Evolutionary conservation across 2,329 filamentous ascomycete species (phyloP), one percentile per base, ranked within the genome.

Genomic region (Colletotrichum scovillei): DNA sequence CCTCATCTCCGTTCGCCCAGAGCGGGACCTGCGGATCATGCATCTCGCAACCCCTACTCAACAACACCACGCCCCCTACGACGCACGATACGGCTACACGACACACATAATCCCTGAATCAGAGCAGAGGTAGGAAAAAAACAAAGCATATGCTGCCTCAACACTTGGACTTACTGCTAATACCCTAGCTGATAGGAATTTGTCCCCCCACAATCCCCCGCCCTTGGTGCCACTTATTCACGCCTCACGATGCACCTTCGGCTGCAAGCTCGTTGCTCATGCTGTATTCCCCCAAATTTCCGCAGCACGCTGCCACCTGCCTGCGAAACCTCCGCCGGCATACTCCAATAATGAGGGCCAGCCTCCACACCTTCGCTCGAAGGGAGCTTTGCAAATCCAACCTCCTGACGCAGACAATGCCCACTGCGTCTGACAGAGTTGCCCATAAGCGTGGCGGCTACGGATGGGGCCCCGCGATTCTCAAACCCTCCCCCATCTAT

Each of bases 341-440:
- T 59, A 38, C 59, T 58, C 70, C 64, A 63, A 42, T 56, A n/a
- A 30, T 16, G 55, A 73, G 35, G 46, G 22, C 16, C 35, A 6
- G 62, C 42, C 67, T 71, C 71, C 71, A 71, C 71, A 71, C 38
- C 62, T 73, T 73, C 71, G 71, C 71, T 71, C 71, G 71, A 73
- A 73, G 49, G 71, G 71, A 73, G 56, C 67, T 73, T 73, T 67
- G 22, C 26, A 22, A 49, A 30, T n/a, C 32, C 55, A 56, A 30
- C 32, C 55, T 60, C 42, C 66, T 70, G 60, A 69, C 67, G 46
- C 60, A 65, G 42, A 70, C 24, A 38, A 73, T 32, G 42, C 26
- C 32, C n/a, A 53, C 60, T 49, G 28, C 58, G 32, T 62, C 67
- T 62, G 56, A 52, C 67, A 73, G 22, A 56, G 53, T 70, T 46